Evolutionary conservation across 352 stramenopile species (phyloP), one percentile per base, ranked within the genome.

Genomic region (Elongisporangium undulatum): DNA sequence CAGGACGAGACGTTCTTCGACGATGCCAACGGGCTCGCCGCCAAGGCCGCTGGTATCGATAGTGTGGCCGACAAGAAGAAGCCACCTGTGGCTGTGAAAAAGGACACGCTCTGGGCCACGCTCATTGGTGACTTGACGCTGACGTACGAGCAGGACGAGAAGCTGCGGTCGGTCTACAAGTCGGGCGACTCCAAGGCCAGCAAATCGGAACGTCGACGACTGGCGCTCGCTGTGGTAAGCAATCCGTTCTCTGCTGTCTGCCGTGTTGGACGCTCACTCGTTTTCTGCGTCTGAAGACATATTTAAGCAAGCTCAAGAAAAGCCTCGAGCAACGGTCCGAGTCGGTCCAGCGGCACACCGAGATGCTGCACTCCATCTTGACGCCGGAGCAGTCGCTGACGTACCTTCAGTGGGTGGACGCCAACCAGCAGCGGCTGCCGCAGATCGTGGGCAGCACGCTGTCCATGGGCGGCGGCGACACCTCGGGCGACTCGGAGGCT

Each of bases 131-230:
- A 94, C 50, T 69, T 96, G 12, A 79, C 82, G 17, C 72, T 96
- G 21, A 96, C 87, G 3, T 96, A 96, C 61, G 87, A 96, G 39
- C 87, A 96, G 64, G 87, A 96, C 56, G 87, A 96, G 63, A 96
- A 96, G 59, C 79, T 96, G 57, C 93, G 92, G 66, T 79, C 79
- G 4, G 59, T 94, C 7, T 95, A 95, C 72, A 95, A 92, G 85
- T 87, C 80, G 49, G 77, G 79, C 13, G 82, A 93, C 55, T 82
- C 79, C 17, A 95, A 92, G 69, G 80, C 75, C n/a, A 87, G 75
- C 69, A 95, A 95, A 62, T 82, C 74, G 12, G 86, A 95, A 61
- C 77, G 85, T 38, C 80, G 86, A 63, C 77, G 86, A 34, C 82
- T 95, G 41, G 84, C 86, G 26, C 75, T 95, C 54, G 86, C 84